These are phyloP conservation scores for Pyrenophora tritici-repentis DNA, from an alignment of 2,329 filamentous ascomycete genomes.

Conservation along the genomic window DNA sequence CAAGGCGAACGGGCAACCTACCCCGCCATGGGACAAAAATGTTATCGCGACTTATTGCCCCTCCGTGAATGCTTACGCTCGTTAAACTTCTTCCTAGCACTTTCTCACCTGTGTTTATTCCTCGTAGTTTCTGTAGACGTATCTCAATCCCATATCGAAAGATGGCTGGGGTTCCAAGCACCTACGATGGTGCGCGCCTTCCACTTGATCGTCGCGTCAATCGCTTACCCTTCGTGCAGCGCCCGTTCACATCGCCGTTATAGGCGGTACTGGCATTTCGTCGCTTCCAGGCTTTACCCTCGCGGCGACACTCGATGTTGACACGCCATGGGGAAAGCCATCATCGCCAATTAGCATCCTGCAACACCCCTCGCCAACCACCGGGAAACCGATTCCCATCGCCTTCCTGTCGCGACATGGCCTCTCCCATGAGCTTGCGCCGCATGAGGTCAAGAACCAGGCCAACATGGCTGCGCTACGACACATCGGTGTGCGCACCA, in stretches of 20 bases:
- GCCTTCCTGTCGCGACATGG: conserved; percentile 96
- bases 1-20: conserved; percentile 16
- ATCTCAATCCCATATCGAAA: conserved; percentile 36
- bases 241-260: conserved; percentile 57
- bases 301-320: conserved; percentile 74
- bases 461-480: conserved; percentile 99
- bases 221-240: conserved; percentile 38
- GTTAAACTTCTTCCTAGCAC: conserved; percentile 5
- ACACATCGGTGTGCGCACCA: conserved; percentile 82
- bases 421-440: conserved; percentile 82
- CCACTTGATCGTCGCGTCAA: neutral
- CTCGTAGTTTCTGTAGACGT: conserved; percentile 10
- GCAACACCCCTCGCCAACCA: conserved; percentile 77
- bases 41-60: conserved; percentile 17
- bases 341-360: conserved; percentile 82
- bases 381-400: conserved; percentile 64
- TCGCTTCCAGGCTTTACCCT: conserved; percentile 85
- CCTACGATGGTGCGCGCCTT: conserved; percentile 35
- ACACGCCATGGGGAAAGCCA: conserved; percentile 87
- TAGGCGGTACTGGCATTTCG: conserved; percentile 82
- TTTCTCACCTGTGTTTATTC: neutral
- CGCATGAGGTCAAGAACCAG: conserved; percentile 90
- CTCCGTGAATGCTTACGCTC: conserved; percentile 26
- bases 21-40: conserved; percentile 28
- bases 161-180: conserved; percentile 43